Base-by-base conservation (phyloP, 2,329 filamentous ascomycete species). In the Basipetospora sp. region DNA sequence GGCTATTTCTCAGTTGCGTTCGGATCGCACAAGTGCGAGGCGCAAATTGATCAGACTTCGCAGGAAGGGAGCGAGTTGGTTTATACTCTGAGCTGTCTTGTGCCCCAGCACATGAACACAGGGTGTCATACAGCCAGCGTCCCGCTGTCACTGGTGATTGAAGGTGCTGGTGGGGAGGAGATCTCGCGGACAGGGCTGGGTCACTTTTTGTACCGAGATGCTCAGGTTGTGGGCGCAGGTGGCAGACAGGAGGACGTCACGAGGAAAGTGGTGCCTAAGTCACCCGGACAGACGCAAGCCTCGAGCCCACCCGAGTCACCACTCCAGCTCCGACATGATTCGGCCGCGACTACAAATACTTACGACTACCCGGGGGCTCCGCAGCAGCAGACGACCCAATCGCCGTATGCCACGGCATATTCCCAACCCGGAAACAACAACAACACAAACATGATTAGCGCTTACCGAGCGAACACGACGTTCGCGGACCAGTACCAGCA, bases 61-160 rank as follows among this genome's bases (percentile, higher is more conserved):
- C 72, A 64, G 59, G 71, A 76, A 43, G 58, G 54, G 38, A 60
- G 70, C 46, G 70, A 73, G 15, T 82, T 73, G 53, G 70, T 77
- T 44, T 93, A 90, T 56, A 69, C 71, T 20, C 66, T 93, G 47
- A 74, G 71, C 32, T 74, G 76, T 29, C 76, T 84, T 40, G 81
- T 79, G 22, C 87, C 87, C 33, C 68, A 66, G 44, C 57, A 63
- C 29, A 47, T 66, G 50, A 60, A 63, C 57, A 74, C 70, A 50
- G 58, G 63, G 50, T 67, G 62, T 46, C 50, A 55, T 31, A 59
- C 54, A 35, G 58, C 59, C 54, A 69, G 54, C 55, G 69, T 74
- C 56, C 68, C 70, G 27, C 50, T 74, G 54, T 65, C 65, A 52
- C 55, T 75, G 38, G 49, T 69, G 31, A 59, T 73, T 14, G 69